Base-by-base conservation (phyloP, 2,329 filamentous ascomycete species). In the Tolypocladium endophyticum region DNA sequence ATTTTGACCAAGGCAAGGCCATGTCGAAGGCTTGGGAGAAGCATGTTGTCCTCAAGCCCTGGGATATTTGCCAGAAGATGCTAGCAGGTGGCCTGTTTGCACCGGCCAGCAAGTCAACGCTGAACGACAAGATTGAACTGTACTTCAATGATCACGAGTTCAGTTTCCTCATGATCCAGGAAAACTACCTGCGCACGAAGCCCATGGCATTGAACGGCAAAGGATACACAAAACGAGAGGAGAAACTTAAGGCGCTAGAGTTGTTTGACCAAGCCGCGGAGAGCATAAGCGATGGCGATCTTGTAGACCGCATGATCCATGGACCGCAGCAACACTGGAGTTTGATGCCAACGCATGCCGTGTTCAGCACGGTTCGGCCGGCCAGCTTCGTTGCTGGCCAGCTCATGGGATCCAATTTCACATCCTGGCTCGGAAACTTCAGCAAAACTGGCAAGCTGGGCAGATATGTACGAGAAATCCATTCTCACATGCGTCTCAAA, bases 71-170 rank as follows among this genome's bases (percentile, higher is more conserved):
- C 63, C 84, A 89, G 70, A 97, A 97, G 76, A 91, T 99, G 71
- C 83, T 99, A 7, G 90, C 85, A 33, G 87, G 91, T 4, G 90
- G 91, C 43, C 85, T 97, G 74, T 99, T 97, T 74, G 82, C 89
- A 30, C 82, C 87, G 5, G 85, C 87, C 56, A 95, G 91, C 74
- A 95, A 90, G 65, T 80, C 90, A 3, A 96, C 91, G 0, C 78
- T 99, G 41, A 97, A 97, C 71, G 93, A 99, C 73, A 99, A 99
- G 79, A 94, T 95, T 63, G 93, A 99, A 74, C 84, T 99, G 1
- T 99, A 99, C 73, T 99, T 99, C 80, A 97, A 99, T 72, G 94
- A 99, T 68, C 94, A 99, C 70, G 94, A 99, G 68, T 96, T 97
- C 76, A 97, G 92, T 69, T 94, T 87, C 69, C 79, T 99, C 58